These are phyloP conservation scores for Melocanna baccifera DNA, from an alignment of 176 grass and related monocot species.

Conservation along the genomic window DNA sequence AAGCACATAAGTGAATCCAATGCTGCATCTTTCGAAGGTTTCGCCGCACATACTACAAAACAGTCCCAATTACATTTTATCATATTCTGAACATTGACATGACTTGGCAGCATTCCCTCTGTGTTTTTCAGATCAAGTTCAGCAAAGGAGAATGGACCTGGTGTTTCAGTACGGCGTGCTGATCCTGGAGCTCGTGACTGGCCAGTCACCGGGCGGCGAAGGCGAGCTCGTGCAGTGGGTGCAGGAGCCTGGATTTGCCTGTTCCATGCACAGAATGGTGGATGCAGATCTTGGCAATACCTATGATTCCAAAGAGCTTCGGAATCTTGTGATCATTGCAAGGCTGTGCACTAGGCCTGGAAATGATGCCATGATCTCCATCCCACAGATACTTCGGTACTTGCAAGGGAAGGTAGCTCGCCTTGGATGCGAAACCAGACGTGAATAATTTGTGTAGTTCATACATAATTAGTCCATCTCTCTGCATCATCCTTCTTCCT, in stretches of 20 bases:
- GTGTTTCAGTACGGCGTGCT: slow-evolving; percentile 90
- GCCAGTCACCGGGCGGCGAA: slow-evolving; percentile 67
- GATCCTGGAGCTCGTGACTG: slow-evolving; percentile 91
- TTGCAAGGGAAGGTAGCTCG: slow-evolving; percentile 57
- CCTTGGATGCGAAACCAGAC: background rate
- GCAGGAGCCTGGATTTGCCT: slow-evolving; percentile 66
- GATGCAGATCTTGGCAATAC: slow-evolving; percentile 82
- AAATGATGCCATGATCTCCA: slow-evolving; percentile 40
- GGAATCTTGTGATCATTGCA: slow-evolving; percentile 67
- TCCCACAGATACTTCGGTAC: slow-evolving; percentile 79
- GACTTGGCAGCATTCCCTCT: background rate
- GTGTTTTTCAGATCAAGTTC: slow-evolving; percentile 43
- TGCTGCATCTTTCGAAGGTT: slow-evolving; percentile 47
- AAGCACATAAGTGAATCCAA: slow-evolving; percentile 13
- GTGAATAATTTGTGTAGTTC: background rate
- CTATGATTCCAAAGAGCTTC: slow-evolving; percentile 75
- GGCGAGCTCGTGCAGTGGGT: slow-evolving; percentile 81
- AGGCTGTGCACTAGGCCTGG: slow-evolving; percentile 74
- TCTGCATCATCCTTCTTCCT: background rate
- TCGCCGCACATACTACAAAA: background rate
- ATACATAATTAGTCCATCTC: background rate
- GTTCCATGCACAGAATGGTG: slow-evolving; percentile 78
- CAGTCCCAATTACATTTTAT: background rate
- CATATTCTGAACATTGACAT: slow-evolving; percentile 1
- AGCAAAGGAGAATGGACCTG: slow-evolving; percentile 53